Conservation (phyloP, 2,329 filamentous ascomycete species). For the Penicillium sp. region DNA sequence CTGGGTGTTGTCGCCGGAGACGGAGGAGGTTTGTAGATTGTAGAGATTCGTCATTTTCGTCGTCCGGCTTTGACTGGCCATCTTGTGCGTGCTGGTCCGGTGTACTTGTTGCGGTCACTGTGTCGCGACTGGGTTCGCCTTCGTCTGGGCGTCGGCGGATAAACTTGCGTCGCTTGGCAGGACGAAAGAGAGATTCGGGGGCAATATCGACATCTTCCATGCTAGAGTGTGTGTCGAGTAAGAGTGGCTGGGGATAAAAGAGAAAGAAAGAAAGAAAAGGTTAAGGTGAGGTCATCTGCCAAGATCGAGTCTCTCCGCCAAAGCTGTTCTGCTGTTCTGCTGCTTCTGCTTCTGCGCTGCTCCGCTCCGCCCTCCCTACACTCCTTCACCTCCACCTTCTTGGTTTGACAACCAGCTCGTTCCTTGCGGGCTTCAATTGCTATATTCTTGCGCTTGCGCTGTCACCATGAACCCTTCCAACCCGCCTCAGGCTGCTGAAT, state of each 20-base stretch:
- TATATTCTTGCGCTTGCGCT: slow-evolving; percentile 8
- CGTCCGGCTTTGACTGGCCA: slow-evolving; percentile 16
- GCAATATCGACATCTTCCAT: slow-evolving; percentile 35
- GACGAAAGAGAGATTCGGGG: slow-evolving; percentile 48
- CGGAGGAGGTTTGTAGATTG: slow-evolving; percentile 41
- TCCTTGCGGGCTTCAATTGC: neutral
- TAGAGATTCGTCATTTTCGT: slow-evolving; percentile 21
- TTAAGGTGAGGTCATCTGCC: slow-evolving; percentile 21
- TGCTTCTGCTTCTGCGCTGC: slow-evolving; percentile 12
- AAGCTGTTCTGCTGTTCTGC: slow-evolving; percentile 26
- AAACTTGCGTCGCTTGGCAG: slow-evolving; percentile 57
- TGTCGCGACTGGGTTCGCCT: slow-evolving; percentile 19
- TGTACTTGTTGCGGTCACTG: slow-evolving; percentile 15
- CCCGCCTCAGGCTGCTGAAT: slow-evolving; percentile 52
- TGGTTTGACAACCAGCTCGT: neutral
- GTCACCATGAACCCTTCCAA: slow-evolving; percentile 48
- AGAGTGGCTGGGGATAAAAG: neutral
- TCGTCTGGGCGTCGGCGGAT: slow-evolving; percentile 48
- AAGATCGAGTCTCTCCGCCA: slow-evolving; percentile 19
- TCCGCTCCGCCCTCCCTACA: slow-evolving; percentile 9
- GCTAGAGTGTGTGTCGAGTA: slow-evolving; percentile 4
- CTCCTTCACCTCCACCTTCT: neutral
- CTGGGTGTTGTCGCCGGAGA: slow-evolving; percentile 40
- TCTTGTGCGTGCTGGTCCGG: slow-evolving; percentile 12
- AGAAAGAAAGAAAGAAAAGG: neutral